These are phyloP conservation scores for Hypoxylon fuscum DNA, from an alignment of 495 filamentous ascomycete genomes.

Conservation along the genomic window DNA sequence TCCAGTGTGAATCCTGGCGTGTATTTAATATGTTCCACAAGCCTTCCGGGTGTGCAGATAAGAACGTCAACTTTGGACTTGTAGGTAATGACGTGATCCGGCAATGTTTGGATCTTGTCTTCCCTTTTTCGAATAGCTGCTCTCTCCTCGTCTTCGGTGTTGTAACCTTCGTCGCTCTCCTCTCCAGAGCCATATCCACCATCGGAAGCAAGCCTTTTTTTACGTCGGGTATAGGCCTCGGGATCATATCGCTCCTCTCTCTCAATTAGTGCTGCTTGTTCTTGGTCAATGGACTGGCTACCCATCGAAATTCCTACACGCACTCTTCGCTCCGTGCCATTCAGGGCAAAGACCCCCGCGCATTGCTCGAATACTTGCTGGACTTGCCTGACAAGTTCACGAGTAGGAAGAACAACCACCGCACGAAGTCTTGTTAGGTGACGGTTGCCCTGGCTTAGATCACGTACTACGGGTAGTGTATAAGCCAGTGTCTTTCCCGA, in stretches of 20 bases:
- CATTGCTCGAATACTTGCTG: conserved; percentile 75
- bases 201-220: conserved; percentile 21
- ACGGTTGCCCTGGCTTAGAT: conserved; percentile 63
- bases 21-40: conserved; percentile 88
- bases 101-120: conserved; percentile 51
- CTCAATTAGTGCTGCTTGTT: conserved; percentile 73
- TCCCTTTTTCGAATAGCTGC: conserved; percentile 41
- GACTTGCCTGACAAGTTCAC: conserved; percentile 88
- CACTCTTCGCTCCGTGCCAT: conserved; percentile 64
- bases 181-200: conserved; percentile 21
- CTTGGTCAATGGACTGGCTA: conserved; percentile 75
- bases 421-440: conserved; percentile 71
- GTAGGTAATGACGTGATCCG: conserved; percentile 68
- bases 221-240: conserved; percentile 42
- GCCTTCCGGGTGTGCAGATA: conserved; percentile 89
- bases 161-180: conserved; percentile 35
- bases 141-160: conserved; percentile 44
- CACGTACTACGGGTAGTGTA: conserved; percentile 81
- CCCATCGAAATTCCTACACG: conserved; percentile 85
- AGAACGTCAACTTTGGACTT: conserved; percentile 84
- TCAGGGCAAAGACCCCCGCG: conserved; percentile 54
- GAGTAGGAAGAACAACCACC: conserved; percentile 85
- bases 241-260: conserved; percentile 60
- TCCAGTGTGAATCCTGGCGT: conserved; percentile 82
- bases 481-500: conserved; percentile 96